Conservation (phyloP, 495 filamentous ascomycete genomes). For the Hypoxylon trugodes region DNA sequence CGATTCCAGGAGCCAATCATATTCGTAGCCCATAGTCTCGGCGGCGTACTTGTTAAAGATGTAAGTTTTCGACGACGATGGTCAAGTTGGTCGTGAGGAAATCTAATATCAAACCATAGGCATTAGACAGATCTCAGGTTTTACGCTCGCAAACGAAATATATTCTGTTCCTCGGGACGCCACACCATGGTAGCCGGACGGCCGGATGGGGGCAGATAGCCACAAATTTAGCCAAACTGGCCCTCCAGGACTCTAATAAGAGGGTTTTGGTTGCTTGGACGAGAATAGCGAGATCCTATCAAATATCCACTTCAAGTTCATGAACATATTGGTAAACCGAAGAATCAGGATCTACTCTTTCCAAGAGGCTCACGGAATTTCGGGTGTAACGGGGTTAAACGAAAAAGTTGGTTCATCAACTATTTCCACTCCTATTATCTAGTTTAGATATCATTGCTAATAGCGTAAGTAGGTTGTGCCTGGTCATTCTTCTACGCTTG, state of each 20-base stretch:
- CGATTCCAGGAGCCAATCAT: slow-evolving; percentile 45
- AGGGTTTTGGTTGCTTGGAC: too few relatives aligned
- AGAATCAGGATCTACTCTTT: slow-evolving; percentile 53
- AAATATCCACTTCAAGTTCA: neutral
- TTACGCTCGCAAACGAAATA: neutral
- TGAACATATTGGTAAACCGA: slow-evolving; percentile 1
- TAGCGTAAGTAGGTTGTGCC: neutral
- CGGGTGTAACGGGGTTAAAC: slow-evolving; percentile 49
- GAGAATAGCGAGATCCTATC: neutral
- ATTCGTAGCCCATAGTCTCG: slow-evolving; percentile 54
- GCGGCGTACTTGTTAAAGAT: slow-evolving; percentile 54
- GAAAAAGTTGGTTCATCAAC: neutral
- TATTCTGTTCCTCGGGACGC: slow-evolving; percentile 6
- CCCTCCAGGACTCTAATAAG: slow-evolving; percentile 35
- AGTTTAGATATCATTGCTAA: neutral
- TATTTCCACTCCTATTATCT: neutral
- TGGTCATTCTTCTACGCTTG: slow-evolving; percentile 45
- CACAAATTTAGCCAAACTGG: slow-evolving; percentile 32
- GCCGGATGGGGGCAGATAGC: neutral
- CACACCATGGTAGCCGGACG: neutral
- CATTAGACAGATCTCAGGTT: neutral
- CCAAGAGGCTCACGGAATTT: slow-evolving; percentile 50
- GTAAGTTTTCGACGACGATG: slow-evolving; percentile 21
- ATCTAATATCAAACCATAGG: neutral
- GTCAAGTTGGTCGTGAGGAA: neutral